A percentile compares a stretch with the other conserved stretches of the same genome.
Conservation (phyloP, 108 stramenopile genomes). For the Ochromonas danica region DNA sequence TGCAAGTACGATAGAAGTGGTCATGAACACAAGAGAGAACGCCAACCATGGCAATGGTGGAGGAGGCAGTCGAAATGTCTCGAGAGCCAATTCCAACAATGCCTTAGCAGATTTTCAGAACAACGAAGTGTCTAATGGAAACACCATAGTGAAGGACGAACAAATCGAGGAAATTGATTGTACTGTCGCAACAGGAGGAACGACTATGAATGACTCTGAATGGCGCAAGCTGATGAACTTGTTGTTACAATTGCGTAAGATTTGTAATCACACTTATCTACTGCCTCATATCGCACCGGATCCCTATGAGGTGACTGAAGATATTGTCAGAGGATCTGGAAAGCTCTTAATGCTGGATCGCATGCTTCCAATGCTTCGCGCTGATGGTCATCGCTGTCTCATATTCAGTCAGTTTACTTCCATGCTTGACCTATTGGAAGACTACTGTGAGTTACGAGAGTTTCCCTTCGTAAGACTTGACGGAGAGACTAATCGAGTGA, state of each 20-base stretch:
- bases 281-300: slow-evolving; percentile 40
- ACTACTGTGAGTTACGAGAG: slow-evolving; percentile 47
- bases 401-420: slow-evolving; percentile 59
- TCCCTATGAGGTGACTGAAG: slow-evolving; percentile 33
- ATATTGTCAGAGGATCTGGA: slow-evolving; percentile 51
- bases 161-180: no score
- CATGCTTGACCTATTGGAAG: slow-evolving; percentile 57
- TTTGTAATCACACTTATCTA: slow-evolving; percentile 55
- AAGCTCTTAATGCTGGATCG: slow-evolving; percentile 54
- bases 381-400: slow-evolving; percentile 52
- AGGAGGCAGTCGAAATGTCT: not conserved
- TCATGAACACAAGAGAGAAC: not conserved
- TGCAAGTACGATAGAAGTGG: not conserved
- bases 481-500: slow-evolving; percentile 62
- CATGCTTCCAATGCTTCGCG: slow-evolving; percentile 48
- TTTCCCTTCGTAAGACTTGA: slow-evolving; percentile 57
- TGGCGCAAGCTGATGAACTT: slow-evolving; percentile 54
- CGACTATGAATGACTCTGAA: slow-evolving; percentile 33
- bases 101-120: not conserved
- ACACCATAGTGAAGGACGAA: not conserved
- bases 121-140: not conserved
- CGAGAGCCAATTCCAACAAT: not conserved
- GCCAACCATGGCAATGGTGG: not conserved
- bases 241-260: slow-evolving; percentile 56
- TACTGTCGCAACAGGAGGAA: not conserved